phyloP scores from a whole-genome alignment of 768 basidiomycete species.

The Mrakia hoshinonis region DNA sequence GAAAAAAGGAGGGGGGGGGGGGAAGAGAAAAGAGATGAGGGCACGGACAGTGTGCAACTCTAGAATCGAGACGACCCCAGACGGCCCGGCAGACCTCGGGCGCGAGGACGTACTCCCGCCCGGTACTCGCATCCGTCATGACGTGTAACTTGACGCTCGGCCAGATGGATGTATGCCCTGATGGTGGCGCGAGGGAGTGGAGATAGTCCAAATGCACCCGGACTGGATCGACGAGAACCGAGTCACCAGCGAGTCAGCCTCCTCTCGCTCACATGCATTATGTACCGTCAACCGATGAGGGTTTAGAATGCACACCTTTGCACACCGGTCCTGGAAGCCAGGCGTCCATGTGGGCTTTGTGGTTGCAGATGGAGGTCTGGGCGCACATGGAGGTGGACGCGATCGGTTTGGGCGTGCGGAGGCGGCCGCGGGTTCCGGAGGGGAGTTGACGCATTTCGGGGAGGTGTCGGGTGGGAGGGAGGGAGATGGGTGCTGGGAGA shows the following conservation, averaged over 20 bases:
- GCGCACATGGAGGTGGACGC: slow-evolving; percentile 11
- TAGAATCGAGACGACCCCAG: slow-evolving; percentile 2
- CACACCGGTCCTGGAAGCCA: slow-evolving; percentile 8
- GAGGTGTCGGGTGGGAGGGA: background rate
- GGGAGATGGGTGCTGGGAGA: background rate
- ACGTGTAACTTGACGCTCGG: background rate
- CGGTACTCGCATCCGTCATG: background rate
- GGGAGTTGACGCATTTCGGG: background rate
- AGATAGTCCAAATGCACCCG: slow-evolving; percentile 5
- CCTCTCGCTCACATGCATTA: too few species aligned
- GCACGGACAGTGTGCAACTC: slow-evolving; percentile 1
- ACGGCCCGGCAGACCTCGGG: slow-evolving; percentile 8
- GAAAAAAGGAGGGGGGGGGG: too few species aligned
- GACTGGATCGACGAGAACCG: background rate
- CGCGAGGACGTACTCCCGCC: slow-evolving; percentile 2
- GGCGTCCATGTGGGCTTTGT: slow-evolving; percentile 14
- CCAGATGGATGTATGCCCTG: background rate
- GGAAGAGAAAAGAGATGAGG: too few species aligned
- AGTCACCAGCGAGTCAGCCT: background rate
- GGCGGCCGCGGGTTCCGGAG: slow-evolving; percentile 6
- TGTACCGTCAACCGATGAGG: too few species aligned
- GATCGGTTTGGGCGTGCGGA: slow-evolving; percentile 5
- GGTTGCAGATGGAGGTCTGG: slow-evolving; percentile 9
- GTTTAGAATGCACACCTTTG: background rate
- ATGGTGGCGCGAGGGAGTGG: background rate